phyloP scores from a whole-genome alignment of 345 rosid genomes.

The Rubroshorea leprosula region DNA sequence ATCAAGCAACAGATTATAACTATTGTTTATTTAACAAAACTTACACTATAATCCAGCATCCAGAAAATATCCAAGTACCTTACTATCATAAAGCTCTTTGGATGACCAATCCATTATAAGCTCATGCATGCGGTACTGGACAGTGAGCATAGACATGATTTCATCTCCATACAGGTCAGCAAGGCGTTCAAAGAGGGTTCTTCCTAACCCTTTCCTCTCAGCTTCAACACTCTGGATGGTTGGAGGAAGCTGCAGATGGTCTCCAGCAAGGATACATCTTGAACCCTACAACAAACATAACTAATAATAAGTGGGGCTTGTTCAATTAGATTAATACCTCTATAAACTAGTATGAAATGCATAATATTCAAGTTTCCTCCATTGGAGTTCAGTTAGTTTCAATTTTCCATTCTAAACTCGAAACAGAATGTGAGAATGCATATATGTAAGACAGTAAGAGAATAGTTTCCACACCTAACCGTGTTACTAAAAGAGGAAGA shows the following conservation, averaged over 20 bases:
- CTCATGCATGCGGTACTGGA: conserved; percentile 98
- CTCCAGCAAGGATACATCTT: conserved; percentile 90
- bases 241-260: conserved; percentile 97
- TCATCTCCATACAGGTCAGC: conserved; percentile 75
- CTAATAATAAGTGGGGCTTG: background rate
- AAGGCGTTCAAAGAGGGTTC: conserved; percentile 90
- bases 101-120: conserved; percentile 98
- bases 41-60: conserved; percentile 9
- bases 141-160: conserved; percentile 82
- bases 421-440: too few relatives aligned
- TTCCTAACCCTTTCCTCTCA: conserved; percentile 87
- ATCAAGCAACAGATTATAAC: background rate
- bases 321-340: background rate
- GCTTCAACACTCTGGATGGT: conserved; percentile 93
- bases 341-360: too few relatives aligned
- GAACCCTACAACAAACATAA: conserved; percentile 50
- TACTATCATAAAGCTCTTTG: conserved; percentile 66
- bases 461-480: too few relatives aligned
- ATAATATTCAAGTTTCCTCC: too few relatives aligned
- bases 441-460: too few relatives aligned
- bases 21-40: background rate
- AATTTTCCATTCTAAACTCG: too few relatives aligned
- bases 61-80: conserved; percentile 37
- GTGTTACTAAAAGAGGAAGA: too few relatives aligned
- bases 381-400: too few relatives aligned